phyloP scores from a whole-genome alignment of 2,329 filamentous ascomycete species.

The Alternaria viburni region DNA sequence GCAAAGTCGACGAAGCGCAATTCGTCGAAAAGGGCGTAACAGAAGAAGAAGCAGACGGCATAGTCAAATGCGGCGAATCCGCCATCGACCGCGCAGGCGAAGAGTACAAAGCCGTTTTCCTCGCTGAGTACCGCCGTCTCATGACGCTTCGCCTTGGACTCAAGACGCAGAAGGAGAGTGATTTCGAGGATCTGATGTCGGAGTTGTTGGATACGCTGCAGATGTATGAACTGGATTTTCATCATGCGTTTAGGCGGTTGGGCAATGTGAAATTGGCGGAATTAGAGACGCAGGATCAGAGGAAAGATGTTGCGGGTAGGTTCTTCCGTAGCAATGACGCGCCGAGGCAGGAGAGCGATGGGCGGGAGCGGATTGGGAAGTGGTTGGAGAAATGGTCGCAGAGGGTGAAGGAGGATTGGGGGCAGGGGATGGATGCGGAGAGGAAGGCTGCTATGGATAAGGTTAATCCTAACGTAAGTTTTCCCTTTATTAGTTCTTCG shows the following conservation, averaged over 20 bases:
- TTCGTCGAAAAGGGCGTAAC: slow-evolving; percentile 77
- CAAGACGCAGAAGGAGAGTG: slow-evolving; percentile 69
- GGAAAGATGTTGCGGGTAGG: slow-evolving; percentile 68
- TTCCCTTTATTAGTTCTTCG: too few relatives aligned
- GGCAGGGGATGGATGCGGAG: slow-evolving; percentile 62
- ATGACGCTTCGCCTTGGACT: slow-evolving; percentile 84
- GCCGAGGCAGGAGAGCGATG: slow-evolving; percentile 64
- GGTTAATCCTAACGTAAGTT: slow-evolving; percentile 5
- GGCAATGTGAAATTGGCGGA: slow-evolving; percentile 67
- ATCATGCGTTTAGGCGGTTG: slow-evolving; percentile 88
- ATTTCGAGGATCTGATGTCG: slow-evolving; percentile 84
- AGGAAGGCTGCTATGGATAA: slow-evolving; percentile 39
- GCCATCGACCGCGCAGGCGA: slow-evolving; percentile 82
- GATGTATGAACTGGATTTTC: slow-evolving; percentile 85
- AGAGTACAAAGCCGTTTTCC: slow-evolving; percentile 86
- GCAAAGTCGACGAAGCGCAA: slow-evolving; percentile 70
- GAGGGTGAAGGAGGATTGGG: slow-evolving; percentile 79
- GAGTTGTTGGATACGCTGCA: slow-evolving; percentile 82
- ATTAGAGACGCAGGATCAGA: slow-evolving; percentile 67
- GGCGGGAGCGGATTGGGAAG: slow-evolving; percentile 69
- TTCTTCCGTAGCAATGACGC: slow-evolving; percentile 80
- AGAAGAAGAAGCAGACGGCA: slow-evolving; percentile 69
- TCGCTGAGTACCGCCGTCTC: slow-evolving; percentile 85
- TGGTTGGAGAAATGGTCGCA: slow-evolving; percentile 84
- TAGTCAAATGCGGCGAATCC: slow-evolving; percentile 80